phyloP scores from a whole-genome alignment of 768 basidiomycete species.

The Lactarius indigo region DNA sequence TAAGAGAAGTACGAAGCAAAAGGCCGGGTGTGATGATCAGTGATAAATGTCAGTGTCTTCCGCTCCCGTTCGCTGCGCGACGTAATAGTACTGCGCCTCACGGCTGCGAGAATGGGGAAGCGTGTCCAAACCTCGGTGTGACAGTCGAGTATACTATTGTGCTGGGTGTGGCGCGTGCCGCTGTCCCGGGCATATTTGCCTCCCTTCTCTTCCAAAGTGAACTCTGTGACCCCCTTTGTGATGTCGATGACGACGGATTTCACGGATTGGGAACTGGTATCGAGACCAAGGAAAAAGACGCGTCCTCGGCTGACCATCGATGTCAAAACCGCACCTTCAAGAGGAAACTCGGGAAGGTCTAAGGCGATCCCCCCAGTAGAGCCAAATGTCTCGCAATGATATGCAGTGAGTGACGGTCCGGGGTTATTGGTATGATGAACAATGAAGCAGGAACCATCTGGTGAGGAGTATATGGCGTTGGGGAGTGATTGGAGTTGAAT shows the following conservation, averaged over 20 bases:
- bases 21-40: slow-evolving; percentile 35
- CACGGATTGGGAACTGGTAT: slow-evolving; percentile 33
- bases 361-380: slow-evolving; percentile 42
- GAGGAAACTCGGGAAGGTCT: slow-evolving; percentile 31
- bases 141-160: slow-evolving; percentile 36
- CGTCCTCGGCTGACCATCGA: slow-evolving; percentile 43
- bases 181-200: slow-evolving; percentile 21
- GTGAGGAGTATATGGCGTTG: slow-evolving; percentile 41
- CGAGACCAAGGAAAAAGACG: slow-evolving; percentile 44
- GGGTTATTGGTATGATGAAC: slow-evolving; percentile 28
- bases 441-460: slow-evolving; percentile 54
- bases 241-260: slow-evolving; percentile 50
- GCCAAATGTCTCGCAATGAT: slow-evolving; percentile 58
- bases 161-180: slow-evolving; percentile 29
- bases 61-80: slow-evolving; percentile 29
- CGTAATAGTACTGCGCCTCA: slow-evolving; percentile 15
- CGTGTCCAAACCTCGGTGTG: slow-evolving; percentile 17
- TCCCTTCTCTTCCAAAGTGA: slow-evolving; percentile 48
- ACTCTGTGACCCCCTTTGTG: slow-evolving; percentile 53
- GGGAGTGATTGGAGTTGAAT: slow-evolving; percentile 38
- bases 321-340: slow-evolving; percentile 36
- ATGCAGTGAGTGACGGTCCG: slow-evolving; percentile 34
- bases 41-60: slow-evolving; percentile 43
- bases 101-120: slow-evolving; percentile 18
- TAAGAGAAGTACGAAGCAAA: slow-evolving; percentile 44